phyloP scores from a whole-genome alignment of 1,284 basidiomycete species.

The Tilletia walkeri region DNA sequence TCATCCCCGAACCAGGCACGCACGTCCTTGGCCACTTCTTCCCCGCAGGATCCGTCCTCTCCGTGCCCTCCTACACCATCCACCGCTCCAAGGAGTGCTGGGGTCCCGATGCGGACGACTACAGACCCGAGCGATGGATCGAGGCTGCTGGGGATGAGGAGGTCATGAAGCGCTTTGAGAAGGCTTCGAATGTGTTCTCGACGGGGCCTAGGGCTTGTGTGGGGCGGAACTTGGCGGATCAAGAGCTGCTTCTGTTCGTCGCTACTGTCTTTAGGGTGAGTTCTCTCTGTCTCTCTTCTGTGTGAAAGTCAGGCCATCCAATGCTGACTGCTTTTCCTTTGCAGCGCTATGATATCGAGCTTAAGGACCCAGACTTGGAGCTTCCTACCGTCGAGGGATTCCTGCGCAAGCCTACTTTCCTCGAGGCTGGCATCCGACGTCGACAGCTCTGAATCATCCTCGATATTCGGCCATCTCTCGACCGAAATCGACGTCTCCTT shows the following conservation, averaged over 20 bases:
- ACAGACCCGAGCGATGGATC: conserved; percentile 73
- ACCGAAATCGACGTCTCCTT: too few species aligned
- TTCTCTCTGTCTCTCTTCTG: not conserved
- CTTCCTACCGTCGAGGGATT: conserved; percentile 46
- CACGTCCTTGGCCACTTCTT: conserved; percentile 59
- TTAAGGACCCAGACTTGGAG: conserved; percentile 34
- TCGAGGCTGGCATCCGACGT: conserved; percentile 36
- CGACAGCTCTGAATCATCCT: not conserved
- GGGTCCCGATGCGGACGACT: conserved; percentile 75
- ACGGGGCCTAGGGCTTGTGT: conserved; percentile 48
- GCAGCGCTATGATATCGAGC: conserved; percentile 42
- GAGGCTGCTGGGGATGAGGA: conserved; percentile 57
- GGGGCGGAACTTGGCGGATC: conserved; percentile 45
- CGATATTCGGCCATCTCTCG: too few species aligned
- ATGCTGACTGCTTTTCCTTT: conserved; percentile 20
- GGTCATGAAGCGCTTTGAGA: conserved; percentile 34
- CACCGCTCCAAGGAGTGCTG: conserved; percentile 71
- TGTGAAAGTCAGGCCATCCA: not conserved
- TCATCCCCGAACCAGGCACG: conserved; percentile 38
- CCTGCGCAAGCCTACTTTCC: conserved; percentile 39
- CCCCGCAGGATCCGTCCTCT: conserved; percentile 63
- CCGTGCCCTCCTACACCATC: conserved; percentile 67
- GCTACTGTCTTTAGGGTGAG: conserved; percentile 28
- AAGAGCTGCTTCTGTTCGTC: conserved; percentile 41
- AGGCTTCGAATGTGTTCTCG: conserved; percentile 46